Evolutionary conservation across 108 stramenopile species (phyloP).

Genomic region (Conticribra guillardii): DNA sequence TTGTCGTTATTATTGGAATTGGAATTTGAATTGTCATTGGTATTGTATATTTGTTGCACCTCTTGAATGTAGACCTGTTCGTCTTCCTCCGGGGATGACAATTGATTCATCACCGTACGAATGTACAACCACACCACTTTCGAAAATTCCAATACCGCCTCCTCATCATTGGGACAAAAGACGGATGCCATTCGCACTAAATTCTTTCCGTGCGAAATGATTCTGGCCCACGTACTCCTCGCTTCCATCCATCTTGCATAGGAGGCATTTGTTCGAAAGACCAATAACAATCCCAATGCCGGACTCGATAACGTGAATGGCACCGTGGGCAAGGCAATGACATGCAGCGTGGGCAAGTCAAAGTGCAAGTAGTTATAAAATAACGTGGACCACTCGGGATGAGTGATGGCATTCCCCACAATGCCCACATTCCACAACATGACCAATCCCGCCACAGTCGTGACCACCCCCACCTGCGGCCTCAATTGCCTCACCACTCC

Average conservation of each 20-base stretch:
- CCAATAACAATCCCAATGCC: slow-evolving; percentile 67
- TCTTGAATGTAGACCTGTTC: slow-evolving; percentile 42
- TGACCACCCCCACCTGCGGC: slow-evolving; percentile 46
- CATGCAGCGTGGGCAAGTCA: slow-evolving; percentile 19
- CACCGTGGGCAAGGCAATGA: slow-evolving; percentile 52
- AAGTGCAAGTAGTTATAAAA: neutral
- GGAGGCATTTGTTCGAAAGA: slow-evolving; percentile 73
- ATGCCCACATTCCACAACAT: slow-evolving; percentile 39
- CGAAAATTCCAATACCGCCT: slow-evolving; percentile 42
- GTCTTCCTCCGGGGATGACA: slow-evolving; percentile 53
- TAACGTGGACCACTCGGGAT: slow-evolving; percentile 1
- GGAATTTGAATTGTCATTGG: no score
- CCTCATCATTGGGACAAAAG: slow-evolving; percentile 30
- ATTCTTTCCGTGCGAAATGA: slow-evolving; percentile 54
- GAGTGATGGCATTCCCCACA: slow-evolving; percentile 2
- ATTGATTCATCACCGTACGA: slow-evolving; percentile 52
- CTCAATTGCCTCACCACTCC: slow-evolving; percentile 58
- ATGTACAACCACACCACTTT: slow-evolving; percentile 51
- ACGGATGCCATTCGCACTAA: slow-evolving; percentile 58
- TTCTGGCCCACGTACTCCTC: slow-evolving; percentile 59
- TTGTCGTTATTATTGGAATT: neutral
- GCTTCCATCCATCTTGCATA: slow-evolving; percentile 70
- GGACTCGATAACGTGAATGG: slow-evolving; percentile 68
- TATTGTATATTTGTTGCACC: slow-evolving; percentile 11
- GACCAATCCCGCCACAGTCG: slow-evolving; percentile 38